phyloP scores from a whole-genome alignment of 192 early-diverging fungal genomes.

The Podila verticillata region DNA sequence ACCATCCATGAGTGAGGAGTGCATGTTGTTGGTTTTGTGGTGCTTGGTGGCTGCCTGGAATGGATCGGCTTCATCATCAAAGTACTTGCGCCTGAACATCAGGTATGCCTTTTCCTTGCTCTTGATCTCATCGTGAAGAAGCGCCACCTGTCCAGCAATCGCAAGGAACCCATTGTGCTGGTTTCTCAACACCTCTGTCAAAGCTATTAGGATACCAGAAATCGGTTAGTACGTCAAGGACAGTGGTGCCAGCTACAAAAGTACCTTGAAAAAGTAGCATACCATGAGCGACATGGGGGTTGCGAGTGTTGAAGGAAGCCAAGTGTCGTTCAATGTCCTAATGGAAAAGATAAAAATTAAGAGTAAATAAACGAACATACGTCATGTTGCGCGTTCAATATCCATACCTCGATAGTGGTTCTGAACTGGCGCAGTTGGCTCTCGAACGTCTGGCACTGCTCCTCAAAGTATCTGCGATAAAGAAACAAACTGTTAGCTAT shows the following conservation, averaged over 20 bases:
- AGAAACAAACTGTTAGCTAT: not conserved
- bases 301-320: constrained; percentile 24
- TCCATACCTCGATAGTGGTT: constrained; percentile 39
- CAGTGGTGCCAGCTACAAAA: not conserved
- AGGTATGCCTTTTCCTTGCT: constrained; percentile 47
- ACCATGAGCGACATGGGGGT: constrained; percentile 46
- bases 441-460: constrained; percentile 37
- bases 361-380: not conserved
- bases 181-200: constrained; percentile 47
- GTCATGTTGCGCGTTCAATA: not conserved
- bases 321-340: constrained; percentile 52
- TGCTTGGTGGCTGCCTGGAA: constrained; percentile 41
- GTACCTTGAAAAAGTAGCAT: not conserved
- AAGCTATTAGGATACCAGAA: constrained; percentile 11
- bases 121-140: constrained; percentile 46
- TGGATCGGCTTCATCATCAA: constrained; percentile 46
- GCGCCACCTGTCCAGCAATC: constrained; percentile 37
- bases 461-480: constrained; percentile 36
- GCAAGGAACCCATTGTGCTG: constrained; percentile 48
- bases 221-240: no score
- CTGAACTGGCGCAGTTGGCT: constrained; percentile 36
- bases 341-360: not conserved
- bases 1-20: not conserved
- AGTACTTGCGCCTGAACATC: constrained; percentile 44
- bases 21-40: constrained; percentile 13